Percentiles rank a stretch among this genome's conserved stretches.
Conservation (phyloP, 1,284 basidiomycete species). For the Cryptococcus sp. region DNA sequence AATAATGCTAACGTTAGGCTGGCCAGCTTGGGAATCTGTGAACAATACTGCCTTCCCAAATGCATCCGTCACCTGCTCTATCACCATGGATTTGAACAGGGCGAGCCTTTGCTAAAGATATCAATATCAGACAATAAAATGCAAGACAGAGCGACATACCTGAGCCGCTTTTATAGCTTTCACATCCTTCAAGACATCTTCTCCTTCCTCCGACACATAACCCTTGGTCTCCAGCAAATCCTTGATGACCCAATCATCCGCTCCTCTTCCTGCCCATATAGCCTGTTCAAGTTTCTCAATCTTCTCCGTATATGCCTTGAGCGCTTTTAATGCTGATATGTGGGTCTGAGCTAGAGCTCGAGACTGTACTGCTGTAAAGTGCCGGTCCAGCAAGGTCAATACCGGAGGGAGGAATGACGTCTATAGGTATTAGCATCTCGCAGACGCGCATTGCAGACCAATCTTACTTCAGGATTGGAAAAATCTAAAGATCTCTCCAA, state of each 20-base stretch:
- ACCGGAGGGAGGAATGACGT: conserved; percentile 32
- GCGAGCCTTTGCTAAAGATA: conserved; percentile 8
- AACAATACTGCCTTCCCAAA: conserved; percentile 18
- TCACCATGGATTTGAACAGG: conserved; percentile 16
- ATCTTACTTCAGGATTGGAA: conserved; percentile 11
- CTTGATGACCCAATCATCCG: conserved; percentile 19
- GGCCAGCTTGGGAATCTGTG: not conserved
- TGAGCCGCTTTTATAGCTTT: conserved; percentile 10
- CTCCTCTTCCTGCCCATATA: conserved; percentile 26
- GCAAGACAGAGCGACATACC: conserved; percentile 9
- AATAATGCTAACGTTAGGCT: conserved; percentile 5
- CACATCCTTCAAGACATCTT: conserved; percentile 14
- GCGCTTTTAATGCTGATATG: conserved; percentile 12
- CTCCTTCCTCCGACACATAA: conserved; percentile 1
- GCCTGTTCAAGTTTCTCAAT: conserved; percentile 27
- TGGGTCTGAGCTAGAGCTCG: conserved; percentile 13
- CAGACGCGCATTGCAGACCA: not conserved
- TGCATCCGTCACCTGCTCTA: conserved; percentile 26
- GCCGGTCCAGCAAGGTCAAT: conserved; percentile 13
- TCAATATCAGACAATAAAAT: not conserved
- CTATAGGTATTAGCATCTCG: conserved; percentile 8
- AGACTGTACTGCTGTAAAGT: conserved; percentile 18
- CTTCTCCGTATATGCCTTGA: conserved; percentile 8
- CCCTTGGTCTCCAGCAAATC: conserved; percentile 7
- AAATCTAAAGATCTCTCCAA: conserved; percentile 21